phyloP scores from a whole-genome alignment of 208 protist species.

The Borovskyia barvae region DNA sequence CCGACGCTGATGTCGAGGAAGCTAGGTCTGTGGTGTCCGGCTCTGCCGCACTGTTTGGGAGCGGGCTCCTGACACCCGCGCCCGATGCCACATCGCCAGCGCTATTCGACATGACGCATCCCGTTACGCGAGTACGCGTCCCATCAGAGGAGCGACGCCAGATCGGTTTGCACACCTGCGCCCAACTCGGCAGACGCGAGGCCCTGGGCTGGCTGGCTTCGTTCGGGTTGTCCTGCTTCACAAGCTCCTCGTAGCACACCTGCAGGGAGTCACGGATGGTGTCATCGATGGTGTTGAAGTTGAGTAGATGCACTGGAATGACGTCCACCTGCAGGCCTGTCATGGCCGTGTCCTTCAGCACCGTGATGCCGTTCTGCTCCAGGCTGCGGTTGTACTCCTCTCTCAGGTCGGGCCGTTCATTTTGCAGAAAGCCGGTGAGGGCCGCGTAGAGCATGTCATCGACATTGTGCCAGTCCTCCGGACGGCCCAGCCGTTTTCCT shows the following conservation, averaged over 20 bases:
- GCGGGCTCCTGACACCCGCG: neutral
- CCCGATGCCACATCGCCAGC: constrained; percentile 4
- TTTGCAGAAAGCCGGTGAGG: constrained; percentile 50
- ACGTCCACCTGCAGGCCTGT: constrained; percentile 85
- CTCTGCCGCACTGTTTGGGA: neutral
- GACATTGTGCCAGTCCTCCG: constrained; percentile 60
- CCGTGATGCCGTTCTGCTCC: constrained; percentile 67
- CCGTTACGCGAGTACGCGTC: neutral
- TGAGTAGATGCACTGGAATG: constrained; percentile 63
- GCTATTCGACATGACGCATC: constrained; percentile 12
- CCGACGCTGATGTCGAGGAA: neutral
- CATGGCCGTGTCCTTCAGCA: constrained; percentile 82
- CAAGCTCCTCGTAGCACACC: constrained; percentile 10
- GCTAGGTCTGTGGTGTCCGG: neutral
- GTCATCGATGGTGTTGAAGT: constrained; percentile 64
- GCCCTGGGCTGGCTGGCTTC: constrained; percentile 8
- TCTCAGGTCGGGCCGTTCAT: constrained; percentile 55
- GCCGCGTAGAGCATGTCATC: constrained; percentile 80
- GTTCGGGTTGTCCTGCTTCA: neutral
- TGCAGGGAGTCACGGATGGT: constrained; percentile 47
- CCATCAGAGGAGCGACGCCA: constrained; percentile 7
- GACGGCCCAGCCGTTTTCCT: constrained; percentile 33
- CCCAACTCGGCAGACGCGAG: constrained; percentile 16
- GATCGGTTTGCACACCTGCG: constrained; percentile 36
- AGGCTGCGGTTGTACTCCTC: constrained; percentile 69